Evolutionary conservation across 768 basidiomycete genomes (phyloP).

Genomic region (Auriscalpium vulgare): DNA sequence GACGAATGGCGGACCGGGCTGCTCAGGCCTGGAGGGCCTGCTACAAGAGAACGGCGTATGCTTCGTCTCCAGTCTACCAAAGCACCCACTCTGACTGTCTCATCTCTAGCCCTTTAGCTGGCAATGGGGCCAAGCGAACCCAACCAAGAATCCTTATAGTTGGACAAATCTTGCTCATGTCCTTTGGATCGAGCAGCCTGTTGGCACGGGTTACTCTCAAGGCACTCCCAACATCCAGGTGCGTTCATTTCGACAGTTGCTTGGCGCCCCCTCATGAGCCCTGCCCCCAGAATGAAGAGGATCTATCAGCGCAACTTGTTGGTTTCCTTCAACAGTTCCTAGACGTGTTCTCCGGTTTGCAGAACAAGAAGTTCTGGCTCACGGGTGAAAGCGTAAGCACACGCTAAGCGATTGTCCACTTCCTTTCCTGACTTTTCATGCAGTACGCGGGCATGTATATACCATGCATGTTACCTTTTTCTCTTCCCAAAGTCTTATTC

Average conservation of each 20-base stretch:
- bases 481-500: neutral
- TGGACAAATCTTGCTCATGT: constrained; percentile 16
- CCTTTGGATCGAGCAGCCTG: constrained; percentile 16
- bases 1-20: constrained; percentile 16
- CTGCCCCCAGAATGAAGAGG: constrained; percentile 9
- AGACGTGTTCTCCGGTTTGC: constrained; percentile 9
- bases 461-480: constrained; percentile 3
- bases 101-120: constrained; percentile 12
- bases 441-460: constrained; percentile 11
- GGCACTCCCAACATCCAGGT: constrained; percentile 10
- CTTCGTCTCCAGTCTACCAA: neutral
- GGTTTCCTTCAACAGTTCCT: constrained; percentile 15
- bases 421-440: neutral
- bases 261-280: neutral
- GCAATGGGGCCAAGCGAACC: constrained; percentile 13
- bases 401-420: neutral
- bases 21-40: constrained; percentile 12
- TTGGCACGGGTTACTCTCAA: constrained; percentile 15
- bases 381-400: constrained; percentile 13
- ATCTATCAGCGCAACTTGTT: constrained; percentile 7
- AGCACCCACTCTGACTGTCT: neutral
- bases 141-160: constrained; percentile 11
- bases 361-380: constrained; percentile 12
- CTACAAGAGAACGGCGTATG: constrained; percentile 16
- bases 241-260: neutral